phyloP scores from a whole-genome alignment of 805 yeast genomes.

The Ogataea sp. region DNA sequence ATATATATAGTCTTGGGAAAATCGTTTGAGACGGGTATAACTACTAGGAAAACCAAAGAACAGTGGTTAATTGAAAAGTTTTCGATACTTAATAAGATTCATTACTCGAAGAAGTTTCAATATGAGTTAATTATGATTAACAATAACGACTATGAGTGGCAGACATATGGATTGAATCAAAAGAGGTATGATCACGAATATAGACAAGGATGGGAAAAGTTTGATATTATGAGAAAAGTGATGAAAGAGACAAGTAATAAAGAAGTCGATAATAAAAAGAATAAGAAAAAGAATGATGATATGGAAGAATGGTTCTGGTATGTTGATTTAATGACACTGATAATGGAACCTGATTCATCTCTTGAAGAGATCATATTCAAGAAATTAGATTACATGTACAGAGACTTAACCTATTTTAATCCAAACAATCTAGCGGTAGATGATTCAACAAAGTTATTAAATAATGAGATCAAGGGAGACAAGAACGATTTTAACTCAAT shows the following conservation, averaged over 20 bases:
- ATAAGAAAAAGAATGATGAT: constrained; percentile 15
- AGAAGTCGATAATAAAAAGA: not conserved
- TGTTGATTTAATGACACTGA: constrained; percentile 29
- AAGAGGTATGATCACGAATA: constrained; percentile 42
- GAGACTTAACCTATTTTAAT: constrained; percentile 28
- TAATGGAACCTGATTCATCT: constrained; percentile 31
- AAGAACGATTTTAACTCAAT: constrained; percentile 23
- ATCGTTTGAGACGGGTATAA: constrained; percentile 32
- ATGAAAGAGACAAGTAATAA: constrained; percentile 25
- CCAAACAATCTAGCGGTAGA: constrained; percentile 26
- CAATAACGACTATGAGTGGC: constrained; percentile 9
- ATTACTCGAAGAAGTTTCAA: constrained; percentile 39
- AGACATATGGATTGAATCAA: constrained; percentile 32
- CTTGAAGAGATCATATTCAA: constrained; percentile 28
- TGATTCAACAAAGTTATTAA: constrained; percentile 16
- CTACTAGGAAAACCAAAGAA: constrained; percentile 29
- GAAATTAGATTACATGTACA: constrained; percentile 19
- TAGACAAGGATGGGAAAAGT: constrained; percentile 39
- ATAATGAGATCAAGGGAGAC: constrained; percentile 14
- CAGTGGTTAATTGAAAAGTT: constrained; percentile 40
- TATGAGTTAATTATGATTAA: constrained; percentile 35
- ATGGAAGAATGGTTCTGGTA: constrained; percentile 35
- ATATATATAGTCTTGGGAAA: constrained; percentile 31
- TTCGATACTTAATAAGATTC: constrained; percentile 38
- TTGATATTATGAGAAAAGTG: constrained; percentile 26